Percentiles rank a stretch among this genome's conserved stretches.
Evolutionary conservation across 345 rosid species (phyloP).

Genomic region (Salix caprea): DNA sequence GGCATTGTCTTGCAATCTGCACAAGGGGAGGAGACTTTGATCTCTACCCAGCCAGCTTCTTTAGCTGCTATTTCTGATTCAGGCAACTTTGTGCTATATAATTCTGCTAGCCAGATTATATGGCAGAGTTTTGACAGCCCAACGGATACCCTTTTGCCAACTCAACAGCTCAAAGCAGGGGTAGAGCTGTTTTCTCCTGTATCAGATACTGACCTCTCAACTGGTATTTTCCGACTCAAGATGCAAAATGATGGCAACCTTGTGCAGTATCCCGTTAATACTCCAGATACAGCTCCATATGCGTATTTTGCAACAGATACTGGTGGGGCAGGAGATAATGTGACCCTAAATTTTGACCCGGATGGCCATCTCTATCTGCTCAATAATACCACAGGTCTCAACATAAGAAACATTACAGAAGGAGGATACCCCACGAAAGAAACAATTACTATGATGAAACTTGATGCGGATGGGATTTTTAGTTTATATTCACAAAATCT

Average conservation of each 20-base stretch:
- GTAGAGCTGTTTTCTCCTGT: slow-evolving; percentile 7
- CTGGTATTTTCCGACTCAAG: slow-evolving; percentile 6
- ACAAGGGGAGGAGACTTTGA: background rate
- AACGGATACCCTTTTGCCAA: slow-evolving; percentile 16
- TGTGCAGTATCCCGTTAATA: slow-evolving; percentile 22
- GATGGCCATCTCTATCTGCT: slow-evolving; percentile 21
- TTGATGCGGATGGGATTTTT: slow-evolving; percentile 19
- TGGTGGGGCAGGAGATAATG: background rate
- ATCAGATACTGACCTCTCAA: slow-evolving; percentile 9
- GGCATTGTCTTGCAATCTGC: slow-evolving; percentile 8
- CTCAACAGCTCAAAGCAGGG: slow-evolving; percentile 13
- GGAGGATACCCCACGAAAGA: background rate
- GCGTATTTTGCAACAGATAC: slow-evolving; percentile 5
- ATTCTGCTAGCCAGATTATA: background rate
- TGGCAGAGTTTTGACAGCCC: slow-evolving; percentile 22
- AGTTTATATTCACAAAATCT: slow-evolving; percentile 10
- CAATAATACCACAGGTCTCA: slow-evolving; percentile 1
- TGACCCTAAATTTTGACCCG: slow-evolving; percentile 13
- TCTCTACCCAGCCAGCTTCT: background rate
- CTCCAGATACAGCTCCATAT: background rate
- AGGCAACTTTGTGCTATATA: slow-evolving; percentile 19
- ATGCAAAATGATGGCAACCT: slow-evolving; percentile 31
- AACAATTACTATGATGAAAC: background rate
- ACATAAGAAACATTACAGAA: background rate
- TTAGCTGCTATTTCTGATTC: slow-evolving; percentile 20